Conservation (phyloP, 495 filamentous ascomycete species). For the Delitschia confertaspora region DNA sequence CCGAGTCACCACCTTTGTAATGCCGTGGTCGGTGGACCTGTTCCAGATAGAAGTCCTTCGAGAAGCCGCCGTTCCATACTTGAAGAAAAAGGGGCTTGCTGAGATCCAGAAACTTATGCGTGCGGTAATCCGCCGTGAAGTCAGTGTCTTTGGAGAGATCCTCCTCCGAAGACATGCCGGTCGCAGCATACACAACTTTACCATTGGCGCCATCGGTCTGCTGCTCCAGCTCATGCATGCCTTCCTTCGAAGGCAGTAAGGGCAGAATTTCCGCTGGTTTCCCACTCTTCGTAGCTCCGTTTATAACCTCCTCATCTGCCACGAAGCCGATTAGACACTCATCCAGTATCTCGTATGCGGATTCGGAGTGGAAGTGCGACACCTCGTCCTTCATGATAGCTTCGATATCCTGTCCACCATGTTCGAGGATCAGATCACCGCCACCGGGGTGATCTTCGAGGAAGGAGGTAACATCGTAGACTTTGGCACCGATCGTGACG, state of each 20-base stretch:
- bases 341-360: constrained; percentile 88
- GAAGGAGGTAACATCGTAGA: constrained; percentile 92
- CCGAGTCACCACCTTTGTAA: constrained; percentile 85
- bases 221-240: constrained; percentile 40
- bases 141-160: constrained; percentile 85
- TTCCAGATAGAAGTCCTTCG: constrained; percentile 87
- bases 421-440: constrained; percentile 76
- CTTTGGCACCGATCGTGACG: constrained; percentile 78
- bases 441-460: constrained; percentile 85
- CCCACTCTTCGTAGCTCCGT: constrained; percentile 39
- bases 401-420: constrained; percentile 78
- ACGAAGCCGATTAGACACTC: constrained; percentile 78
- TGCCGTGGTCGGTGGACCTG: constrained; percentile 93
- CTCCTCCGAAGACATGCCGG: constrained; percentile 77
- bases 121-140: constrained; percentile 59
- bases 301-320: constrained; percentile 37
- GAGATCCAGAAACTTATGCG: constrained; percentile 89
- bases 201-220: constrained; percentile 30
- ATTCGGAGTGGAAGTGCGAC: constrained; percentile 77
- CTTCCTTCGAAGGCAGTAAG: constrained; percentile 36
- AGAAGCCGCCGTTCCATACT: constrained; percentile 80
- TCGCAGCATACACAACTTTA: constrained; percentile 56
- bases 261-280: constrained; percentile 43
- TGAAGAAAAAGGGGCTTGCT: constrained; percentile 78
- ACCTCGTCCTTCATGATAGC: constrained; percentile 74